These are phyloP conservation scores for Heliocybe sulcata DNA, from an alignment of 1,284 basidiomycete genomes.

Conservation along the genomic window DNA sequence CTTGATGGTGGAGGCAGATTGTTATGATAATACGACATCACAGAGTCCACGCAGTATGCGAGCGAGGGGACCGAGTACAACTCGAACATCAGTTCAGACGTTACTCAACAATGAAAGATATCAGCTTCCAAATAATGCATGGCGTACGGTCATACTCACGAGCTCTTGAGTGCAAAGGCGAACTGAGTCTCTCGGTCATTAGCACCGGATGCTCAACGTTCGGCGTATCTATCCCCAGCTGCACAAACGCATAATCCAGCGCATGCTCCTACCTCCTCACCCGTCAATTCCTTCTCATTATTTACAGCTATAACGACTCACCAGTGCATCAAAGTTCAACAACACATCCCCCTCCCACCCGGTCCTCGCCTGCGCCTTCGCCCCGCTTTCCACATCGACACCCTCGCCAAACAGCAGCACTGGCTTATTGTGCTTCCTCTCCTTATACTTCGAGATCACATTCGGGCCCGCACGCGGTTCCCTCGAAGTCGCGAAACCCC, in stretches of 20 bases:
- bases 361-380: conserved; percentile 68
- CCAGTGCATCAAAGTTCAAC: conserved; percentile 86
- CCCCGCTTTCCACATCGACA: conserved; percentile 77
- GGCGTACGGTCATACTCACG: conserved; percentile 39
- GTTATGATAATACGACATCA: conserved; percentile 90
- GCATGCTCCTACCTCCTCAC: conserved; percentile 77
- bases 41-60: conserved; percentile 85
- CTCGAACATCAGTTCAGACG: conserved; percentile 96
- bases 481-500: conserved; percentile 69
- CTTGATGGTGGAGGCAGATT: conserved; percentile 30
- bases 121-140: not conserved
- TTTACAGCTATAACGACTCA: conserved; percentile 33
- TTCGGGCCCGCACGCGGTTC: conserved; percentile 59
- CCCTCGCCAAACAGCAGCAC: conserved; percentile 82
- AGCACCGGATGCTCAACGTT: conserved; percentile 86
- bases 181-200: conserved; percentile 91
- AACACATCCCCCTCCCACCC: conserved; percentile 91
- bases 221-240: conserved; percentile 76
- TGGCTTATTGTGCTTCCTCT: conserved; percentile 75
- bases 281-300: conserved; percentile 9
- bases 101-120: conserved; percentile 47
- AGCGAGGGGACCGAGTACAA: conserved; percentile 85
- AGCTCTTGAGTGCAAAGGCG: conserved; percentile 84
- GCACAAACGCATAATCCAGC: conserved; percentile 87
- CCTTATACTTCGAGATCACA: conserved; percentile 80